phyloP scores from a whole-genome alignment of 352 stramenopile genomes.

The Pythium aphanidermatum region DNA sequence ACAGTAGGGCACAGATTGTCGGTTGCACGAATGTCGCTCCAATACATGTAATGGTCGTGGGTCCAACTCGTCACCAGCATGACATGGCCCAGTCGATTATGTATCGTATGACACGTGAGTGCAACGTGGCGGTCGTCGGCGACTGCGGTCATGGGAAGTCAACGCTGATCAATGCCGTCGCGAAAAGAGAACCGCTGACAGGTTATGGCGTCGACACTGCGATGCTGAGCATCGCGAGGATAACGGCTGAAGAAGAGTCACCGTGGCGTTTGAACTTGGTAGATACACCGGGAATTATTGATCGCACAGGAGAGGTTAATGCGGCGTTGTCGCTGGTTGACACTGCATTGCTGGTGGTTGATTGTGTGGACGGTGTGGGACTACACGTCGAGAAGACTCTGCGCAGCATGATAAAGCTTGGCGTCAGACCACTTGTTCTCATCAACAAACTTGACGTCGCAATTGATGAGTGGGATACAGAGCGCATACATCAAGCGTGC shows the following conservation, averaged over 20 bases:
- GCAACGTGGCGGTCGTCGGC: conserved; percentile 8
- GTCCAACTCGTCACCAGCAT: no score
- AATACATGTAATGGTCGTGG: no score
- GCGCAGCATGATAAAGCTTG: neutral
- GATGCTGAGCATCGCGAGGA: no score
- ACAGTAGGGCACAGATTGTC: no score
- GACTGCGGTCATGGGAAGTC: conserved; percentile 1
- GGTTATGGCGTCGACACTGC: no score
- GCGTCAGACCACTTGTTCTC: neutral
- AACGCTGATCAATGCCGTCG: neutral
- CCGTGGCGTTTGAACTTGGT: conserved; percentile 4
- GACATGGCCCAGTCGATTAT: no score
- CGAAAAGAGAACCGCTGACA: no score
- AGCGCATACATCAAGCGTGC: no score
- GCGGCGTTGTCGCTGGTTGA: conserved; percentile 2
- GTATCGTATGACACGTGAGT: no score
- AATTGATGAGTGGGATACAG: neutral
- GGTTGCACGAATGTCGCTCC: no score
- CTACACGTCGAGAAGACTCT: conserved; percentile 1
- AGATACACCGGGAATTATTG: neutral
- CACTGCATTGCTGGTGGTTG: conserved; percentile 1
- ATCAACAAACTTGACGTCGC: neutral
- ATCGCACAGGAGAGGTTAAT: neutral
- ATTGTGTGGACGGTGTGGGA: conserved; percentile 2
- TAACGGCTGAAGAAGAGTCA: no score